phyloP scores from a whole-genome alignment of 345 rosid genomes.

The Schrenkiella parvula region DNA sequence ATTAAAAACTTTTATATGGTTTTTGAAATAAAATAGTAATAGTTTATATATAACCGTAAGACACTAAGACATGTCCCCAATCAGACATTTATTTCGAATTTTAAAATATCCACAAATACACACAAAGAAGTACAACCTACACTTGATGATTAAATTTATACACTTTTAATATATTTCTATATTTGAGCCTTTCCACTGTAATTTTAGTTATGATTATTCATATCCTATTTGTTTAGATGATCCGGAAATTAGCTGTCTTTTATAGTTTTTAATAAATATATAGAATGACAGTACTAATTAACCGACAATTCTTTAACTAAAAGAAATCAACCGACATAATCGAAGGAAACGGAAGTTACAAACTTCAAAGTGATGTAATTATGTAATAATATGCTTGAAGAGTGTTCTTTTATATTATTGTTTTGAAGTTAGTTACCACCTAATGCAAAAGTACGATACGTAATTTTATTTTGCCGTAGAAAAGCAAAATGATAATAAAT shows the following conservation, averaged over 20 bases:
- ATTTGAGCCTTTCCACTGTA: background rate
- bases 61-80: background rate
- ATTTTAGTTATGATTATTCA: background rate
- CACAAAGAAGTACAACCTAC: background rate
- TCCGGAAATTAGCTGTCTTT: no score
- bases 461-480: background rate
- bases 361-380: background rate
- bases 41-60: no score
- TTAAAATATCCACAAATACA: background rate
- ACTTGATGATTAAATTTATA: no score
- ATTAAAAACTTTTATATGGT: background rate
- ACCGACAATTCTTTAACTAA: conserved; percentile 10
- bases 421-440: background rate
- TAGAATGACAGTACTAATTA: background rate
- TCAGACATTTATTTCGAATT: background rate
- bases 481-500: background rate
- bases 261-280: background rate
- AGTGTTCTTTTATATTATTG: background rate
- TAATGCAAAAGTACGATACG: background rate
- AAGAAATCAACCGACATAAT: conserved; percentile 16
- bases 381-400: background rate
- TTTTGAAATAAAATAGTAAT: no score
- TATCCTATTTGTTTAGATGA: background rate
- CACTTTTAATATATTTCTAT: no score
- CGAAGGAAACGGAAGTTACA: background rate